phyloP scores from a whole-genome alignment of 805 yeast species.

The Maudiozyma turicensis region DNA sequence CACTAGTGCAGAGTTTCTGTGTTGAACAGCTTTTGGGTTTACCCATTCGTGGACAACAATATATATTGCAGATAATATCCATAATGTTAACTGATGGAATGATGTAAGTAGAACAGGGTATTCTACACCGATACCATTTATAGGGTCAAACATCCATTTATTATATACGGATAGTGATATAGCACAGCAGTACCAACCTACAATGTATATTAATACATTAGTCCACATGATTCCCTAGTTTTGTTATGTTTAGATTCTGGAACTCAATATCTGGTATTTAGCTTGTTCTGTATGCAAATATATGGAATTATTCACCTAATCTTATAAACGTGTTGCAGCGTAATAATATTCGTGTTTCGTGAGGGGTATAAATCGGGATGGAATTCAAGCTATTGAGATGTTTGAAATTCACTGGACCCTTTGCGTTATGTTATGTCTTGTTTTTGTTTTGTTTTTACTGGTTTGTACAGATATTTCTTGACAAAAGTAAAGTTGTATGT shows the following conservation, averaged over 20 bases:
- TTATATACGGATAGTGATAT: conserved; percentile 70
- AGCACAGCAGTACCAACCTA: conserved; percentile 66
- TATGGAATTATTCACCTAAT: no score
- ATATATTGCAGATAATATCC: conserved; percentile 41
- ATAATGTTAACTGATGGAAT: conserved; percentile 67
- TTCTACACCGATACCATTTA: conserved; percentile 57
- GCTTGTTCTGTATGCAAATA: neutral
- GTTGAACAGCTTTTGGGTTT: neutral
- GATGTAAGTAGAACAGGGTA: conserved; percentile 82
- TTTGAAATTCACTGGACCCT: no score
- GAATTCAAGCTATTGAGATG: no score
- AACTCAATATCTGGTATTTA: neutral
- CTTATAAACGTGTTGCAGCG: no score
- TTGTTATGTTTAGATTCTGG: neutral
- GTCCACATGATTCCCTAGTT: conserved; percentile 1
- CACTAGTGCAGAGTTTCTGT: neutral
- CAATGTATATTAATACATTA: conserved; percentile 4
- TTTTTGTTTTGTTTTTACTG: no score
- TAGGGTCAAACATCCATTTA: conserved; percentile 90
- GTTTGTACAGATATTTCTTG: no score
- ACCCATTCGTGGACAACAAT: conserved; percentile 18
- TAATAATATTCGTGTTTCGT: no score
- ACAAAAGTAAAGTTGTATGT: no score
- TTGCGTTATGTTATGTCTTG: no score
- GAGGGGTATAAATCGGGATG: no score